Evolutionary conservation across 306 rosid genomes (phyloP), one percentile per base, ranked within the genome.

Genomic region (Neltuma alba): DNA sequence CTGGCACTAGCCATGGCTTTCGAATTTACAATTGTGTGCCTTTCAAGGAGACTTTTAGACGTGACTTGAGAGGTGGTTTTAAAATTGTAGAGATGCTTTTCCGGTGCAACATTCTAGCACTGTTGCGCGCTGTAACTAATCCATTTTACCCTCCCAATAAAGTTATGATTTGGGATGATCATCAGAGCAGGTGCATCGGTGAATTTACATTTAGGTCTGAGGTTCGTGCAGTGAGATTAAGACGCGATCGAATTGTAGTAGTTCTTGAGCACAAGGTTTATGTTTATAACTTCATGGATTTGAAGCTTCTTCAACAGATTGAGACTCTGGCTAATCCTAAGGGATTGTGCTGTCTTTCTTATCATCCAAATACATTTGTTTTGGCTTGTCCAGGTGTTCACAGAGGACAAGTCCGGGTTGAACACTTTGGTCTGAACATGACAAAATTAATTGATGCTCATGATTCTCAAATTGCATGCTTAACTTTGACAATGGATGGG

Each of bases 161-260:
- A 86, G 99, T 93, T 80, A 74, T 93, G 91, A 91, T 95, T 77
- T 95, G 98, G 99, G 94, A 95, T 86, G 99, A 95, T 87, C 88
- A 93, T 85, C 92, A 93, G 85, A 88, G 97, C 82, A 87, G 89
- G 54, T 87, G 93, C 89, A 90, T 95, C 58, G 89, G 96, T 76
- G 99, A 93, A 72, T 90, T 93, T 79, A 83, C 98, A 58, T 95
- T 85, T 84, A 88, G 96, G 85, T 93, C 98, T 61, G 98, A 92
- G 76, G 89, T 93, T 79, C 90, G 91, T 71, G 92, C 92, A 2
- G 99, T 95, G 72, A 93, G 85, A 81, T 88, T 95, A 76, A 91
- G 93, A 68, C 92, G 88, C 8, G 99, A 95, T 76, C 91, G 91
- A 81, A 88, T 95, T 72, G 91, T 90, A 61, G 96, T 91, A 78